phyloP scores from a whole-genome alignment of 164 flowering plant species.

The Aristolochia contorta region DNA sequence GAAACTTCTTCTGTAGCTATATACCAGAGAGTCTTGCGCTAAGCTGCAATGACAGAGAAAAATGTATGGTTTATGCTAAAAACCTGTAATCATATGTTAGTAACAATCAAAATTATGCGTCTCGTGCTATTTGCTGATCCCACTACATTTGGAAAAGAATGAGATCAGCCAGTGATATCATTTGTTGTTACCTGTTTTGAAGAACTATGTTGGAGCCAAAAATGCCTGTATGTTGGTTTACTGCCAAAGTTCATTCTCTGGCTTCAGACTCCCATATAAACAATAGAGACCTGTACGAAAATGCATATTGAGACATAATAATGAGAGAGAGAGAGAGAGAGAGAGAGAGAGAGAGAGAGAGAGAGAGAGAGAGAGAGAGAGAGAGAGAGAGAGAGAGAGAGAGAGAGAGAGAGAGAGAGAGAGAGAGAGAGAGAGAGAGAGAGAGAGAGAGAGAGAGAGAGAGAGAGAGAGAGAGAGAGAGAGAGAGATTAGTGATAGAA shows the following conservation, averaged over 20 bases:
- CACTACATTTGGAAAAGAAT: background rate
- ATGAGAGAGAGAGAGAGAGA: no score
- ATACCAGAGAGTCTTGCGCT: conserved; percentile 16
- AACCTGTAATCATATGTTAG: background rate
- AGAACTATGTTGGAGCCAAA: conserved; percentile 14
- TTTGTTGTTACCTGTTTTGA: conserved; percentile 4
- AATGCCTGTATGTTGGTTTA: conserved; percentile 15
- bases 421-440: no score
- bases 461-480: no score
- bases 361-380: no score
- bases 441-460: no score
- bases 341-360: no score
- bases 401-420: no score
- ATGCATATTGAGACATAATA: no score
- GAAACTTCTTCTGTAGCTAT: conserved; percentile 44
- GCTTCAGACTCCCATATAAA: conserved; percentile 30
- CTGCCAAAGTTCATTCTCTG: conserved; percentile 7
- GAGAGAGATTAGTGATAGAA: no score
- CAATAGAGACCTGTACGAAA: conserved; percentile 24
- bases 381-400: no score
- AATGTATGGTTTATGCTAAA: background rate
- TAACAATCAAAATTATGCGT: background rate
- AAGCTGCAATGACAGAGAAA: conserved; percentile 2
- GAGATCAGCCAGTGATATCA: background rate
- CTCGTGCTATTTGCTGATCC: background rate